Conservation (phyloP, 2,329 filamentous ascomycete genomes). For the Metarhizium sp. region DNA sequence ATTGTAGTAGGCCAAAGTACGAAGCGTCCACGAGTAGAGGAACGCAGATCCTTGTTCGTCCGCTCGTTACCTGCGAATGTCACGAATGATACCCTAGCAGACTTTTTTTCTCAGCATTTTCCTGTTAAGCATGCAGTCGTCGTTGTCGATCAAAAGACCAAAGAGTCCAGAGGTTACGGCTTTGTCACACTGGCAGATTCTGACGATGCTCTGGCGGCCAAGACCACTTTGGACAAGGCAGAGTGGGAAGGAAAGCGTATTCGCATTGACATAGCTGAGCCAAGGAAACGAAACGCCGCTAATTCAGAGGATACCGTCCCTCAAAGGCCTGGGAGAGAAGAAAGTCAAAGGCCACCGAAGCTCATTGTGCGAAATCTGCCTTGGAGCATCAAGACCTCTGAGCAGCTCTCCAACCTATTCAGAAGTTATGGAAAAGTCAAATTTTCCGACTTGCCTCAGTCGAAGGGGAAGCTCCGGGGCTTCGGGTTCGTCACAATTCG, state of each 20-base stretch:
- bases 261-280: slow-evolving; percentile 79
- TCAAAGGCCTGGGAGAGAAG: slow-evolving; percentile 47
- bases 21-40: slow-evolving; percentile 51
- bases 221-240: slow-evolving; percentile 71
- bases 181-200: slow-evolving; percentile 95
- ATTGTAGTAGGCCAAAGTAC: slow-evolving; percentile 22
- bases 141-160: slow-evolving; percentile 76
- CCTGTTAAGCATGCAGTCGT: slow-evolving; percentile 95
- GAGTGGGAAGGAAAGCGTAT: slow-evolving; percentile 73
- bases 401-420: slow-evolving; percentile 74
- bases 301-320: slow-evolving; percentile 31
- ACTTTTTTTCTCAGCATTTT: slow-evolving; percentile 88
- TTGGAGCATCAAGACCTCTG: slow-evolving; percentile 85
- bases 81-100: slow-evolving; percentile 74
- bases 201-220: slow-evolving; percentile 77
- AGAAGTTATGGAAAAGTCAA: slow-evolving; percentile 86
- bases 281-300: slow-evolving; percentile 59
- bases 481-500: slow-evolving; percentile 91
- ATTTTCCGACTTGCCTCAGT: slow-evolving; percentile 73
- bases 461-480: slow-evolving; percentile 66
- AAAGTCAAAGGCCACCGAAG: slow-evolving; percentile 56
- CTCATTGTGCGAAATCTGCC: slow-evolving; percentile 88
- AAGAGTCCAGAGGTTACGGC: slow-evolving; percentile 82
- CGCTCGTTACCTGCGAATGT: slow-evolving; percentile 70
- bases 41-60: slow-evolving; percentile 74